Evolutionary conservation across 2,329 filamentous ascomycete genomes (phyloP).

Genomic region (Orbilia oligospora): DNA sequence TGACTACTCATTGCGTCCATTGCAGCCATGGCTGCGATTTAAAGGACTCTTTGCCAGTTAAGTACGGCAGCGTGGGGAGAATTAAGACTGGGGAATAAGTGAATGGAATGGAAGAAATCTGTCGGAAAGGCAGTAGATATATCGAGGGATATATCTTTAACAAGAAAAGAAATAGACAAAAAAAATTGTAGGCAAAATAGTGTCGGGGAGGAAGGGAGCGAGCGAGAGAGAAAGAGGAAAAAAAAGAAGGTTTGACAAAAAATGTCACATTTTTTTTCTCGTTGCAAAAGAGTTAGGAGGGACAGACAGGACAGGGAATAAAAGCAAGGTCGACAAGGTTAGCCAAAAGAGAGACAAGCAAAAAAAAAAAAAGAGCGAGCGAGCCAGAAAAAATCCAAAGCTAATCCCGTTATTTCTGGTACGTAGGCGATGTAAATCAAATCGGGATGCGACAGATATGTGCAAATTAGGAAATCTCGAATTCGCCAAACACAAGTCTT

Average conservation of each 20-base stretch:
- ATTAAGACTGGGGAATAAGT: conserved; percentile 51
- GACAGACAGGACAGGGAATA: conserved; percentile 38
- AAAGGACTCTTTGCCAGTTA: conserved; percentile 29
- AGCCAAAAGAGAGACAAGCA: conserved; percentile 35
- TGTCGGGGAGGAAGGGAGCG: conserved; percentile 8
- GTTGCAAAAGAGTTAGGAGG: conserved; percentile 22
- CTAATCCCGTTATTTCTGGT: conserved; percentile 41
- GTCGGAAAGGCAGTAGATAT: conserved; percentile 16
- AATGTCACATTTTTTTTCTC: conserved; percentile 55
- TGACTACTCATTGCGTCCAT: conserved; percentile 46
- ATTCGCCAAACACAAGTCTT: conserved; percentile 48
- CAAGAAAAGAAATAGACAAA: no score
- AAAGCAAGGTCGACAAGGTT: conserved; percentile 45
- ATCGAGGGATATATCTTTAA: conserved; percentile 5
- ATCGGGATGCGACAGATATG: conserved; percentile 37
- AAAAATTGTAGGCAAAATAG: conserved; percentile 20
- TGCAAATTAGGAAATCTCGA: conserved; percentile 57
- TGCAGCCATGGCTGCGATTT: conserved; percentile 58
- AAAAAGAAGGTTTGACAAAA: conserved; percentile 59
- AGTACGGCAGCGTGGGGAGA: conserved; percentile 21
- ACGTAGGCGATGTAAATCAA: conserved; percentile 44
- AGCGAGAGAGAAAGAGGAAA: conserved; percentile 23
- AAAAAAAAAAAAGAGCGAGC: no score
- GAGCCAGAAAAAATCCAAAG: conserved; percentile 19
- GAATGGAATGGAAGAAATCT: conserved; percentile 1